Conservation (phyloP, 345 rosid genomes). For the Eucalyptus leucophloia region DNA sequence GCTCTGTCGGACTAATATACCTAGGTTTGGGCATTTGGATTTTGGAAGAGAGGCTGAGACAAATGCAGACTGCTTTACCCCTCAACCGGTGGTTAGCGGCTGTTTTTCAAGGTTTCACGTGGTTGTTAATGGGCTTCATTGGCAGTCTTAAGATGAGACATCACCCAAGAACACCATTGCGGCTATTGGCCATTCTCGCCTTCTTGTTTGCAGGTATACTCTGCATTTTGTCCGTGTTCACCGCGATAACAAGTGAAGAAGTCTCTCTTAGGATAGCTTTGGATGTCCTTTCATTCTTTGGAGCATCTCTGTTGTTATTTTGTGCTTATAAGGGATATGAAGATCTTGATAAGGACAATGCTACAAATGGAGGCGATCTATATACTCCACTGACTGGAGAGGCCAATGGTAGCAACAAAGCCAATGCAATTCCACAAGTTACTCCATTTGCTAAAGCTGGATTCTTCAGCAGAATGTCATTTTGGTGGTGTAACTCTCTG, state of each 20-base stretch:
- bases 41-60: slow-evolving; percentile 40
- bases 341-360: slow-evolving; percentile 3
- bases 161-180: slow-evolving; percentile 17
- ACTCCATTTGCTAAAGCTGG: slow-evolving; percentile 56
- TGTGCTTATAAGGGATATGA: slow-evolving; percentile 33
- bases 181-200: slow-evolving; percentile 34
- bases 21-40: slow-evolving; percentile 43
- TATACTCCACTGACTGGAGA: slow-evolving; percentile 46
- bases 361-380: slow-evolving; percentile 14
- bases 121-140: slow-evolving; percentile 38
- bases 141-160: slow-evolving; percentile 26
- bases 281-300: slow-evolving; percentile 52
- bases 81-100: slow-evolving; percentile 32
- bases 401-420: slow-evolving; percentile 9
- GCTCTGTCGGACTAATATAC: slow-evolving; percentile 46
- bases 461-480: slow-evolving; percentile 46
- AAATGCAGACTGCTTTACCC: slow-evolving; percentile 22
- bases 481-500: slow-evolving; percentile 86
- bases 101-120: slow-evolving; percentile 55
- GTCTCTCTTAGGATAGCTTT: slow-evolving; percentile 8
- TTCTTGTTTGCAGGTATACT: slow-evolving; percentile 34
- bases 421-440: slow-evolving; percentile 1
- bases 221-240: slow-evolving; percentile 24
- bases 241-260: slow-evolving; percentile 9
- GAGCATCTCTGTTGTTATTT: slow-evolving; percentile 35